These are phyloP conservation scores for Lupinus albus DNA, from an alignment of 306 rosid species.

Conservation along the genomic window DNA sequence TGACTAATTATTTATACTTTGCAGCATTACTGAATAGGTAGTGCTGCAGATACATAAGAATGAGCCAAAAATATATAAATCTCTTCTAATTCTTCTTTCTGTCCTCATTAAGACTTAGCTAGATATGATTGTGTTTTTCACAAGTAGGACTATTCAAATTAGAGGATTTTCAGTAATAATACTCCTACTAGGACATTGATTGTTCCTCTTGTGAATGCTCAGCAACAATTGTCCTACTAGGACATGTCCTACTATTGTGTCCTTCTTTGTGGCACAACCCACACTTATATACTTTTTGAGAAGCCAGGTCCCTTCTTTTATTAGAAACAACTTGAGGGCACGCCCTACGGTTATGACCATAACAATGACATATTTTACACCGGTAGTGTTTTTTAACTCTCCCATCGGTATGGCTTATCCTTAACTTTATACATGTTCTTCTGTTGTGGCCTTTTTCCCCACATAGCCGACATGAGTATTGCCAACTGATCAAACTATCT, in stretches of 20 bases:
- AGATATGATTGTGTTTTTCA: constrained; percentile 16
- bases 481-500: constrained; percentile 47
- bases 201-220: constrained; percentile 37
- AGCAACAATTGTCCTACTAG: constrained; percentile 42
- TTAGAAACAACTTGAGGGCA: constrained; percentile 49
- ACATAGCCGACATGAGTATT: constrained; percentile 60
- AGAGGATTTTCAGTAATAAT: constrained; percentile 34
- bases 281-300: constrained; percentile 57
- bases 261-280: constrained; percentile 60
- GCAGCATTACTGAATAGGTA: not conserved
- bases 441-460: constrained; percentile 86
- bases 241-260: constrained; percentile 83
- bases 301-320: constrained; percentile 14
- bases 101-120: not conserved
- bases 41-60: constrained; percentile 26
- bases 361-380: constrained; percentile 61
- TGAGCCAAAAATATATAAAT: constrained; percentile 7
- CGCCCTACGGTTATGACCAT: constrained; percentile 71
- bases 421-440: constrained; percentile 68
- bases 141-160: constrained; percentile 35
- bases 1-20: not conserved
- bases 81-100: not conserved
- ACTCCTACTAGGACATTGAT: constrained; percentile 54
- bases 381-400: constrained; percentile 42
- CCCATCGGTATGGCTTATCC: constrained; percentile 39